phyloP scores from a whole-genome alignment of 371 early-diverging fungal species.

The Lichtheimia ornata region DNA sequence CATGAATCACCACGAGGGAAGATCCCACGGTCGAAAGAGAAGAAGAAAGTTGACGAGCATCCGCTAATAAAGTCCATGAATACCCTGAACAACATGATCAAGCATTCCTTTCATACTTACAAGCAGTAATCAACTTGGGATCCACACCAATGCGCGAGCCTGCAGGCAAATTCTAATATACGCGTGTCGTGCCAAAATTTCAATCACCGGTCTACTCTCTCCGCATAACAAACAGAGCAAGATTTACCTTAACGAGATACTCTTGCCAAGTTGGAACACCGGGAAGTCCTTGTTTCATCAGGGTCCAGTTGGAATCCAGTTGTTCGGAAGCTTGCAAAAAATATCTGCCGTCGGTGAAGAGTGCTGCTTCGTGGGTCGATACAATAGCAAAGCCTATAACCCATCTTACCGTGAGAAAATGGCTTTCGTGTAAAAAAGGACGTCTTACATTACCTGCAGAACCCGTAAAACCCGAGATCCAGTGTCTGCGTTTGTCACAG shows the following conservation, averaged over 20 bases:
- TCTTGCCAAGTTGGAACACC: conserved; percentile 90
- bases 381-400: conserved; percentile 76
- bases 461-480: conserved; percentile 98
- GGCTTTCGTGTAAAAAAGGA: not conserved
- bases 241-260: conserved; percentile 67
- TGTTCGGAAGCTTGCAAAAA: conserved; percentile 96
- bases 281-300: conserved; percentile 90
- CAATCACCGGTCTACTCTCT: no score
- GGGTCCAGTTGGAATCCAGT: conserved; percentile 86
- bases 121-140: conserved; percentile 73
- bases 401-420: not conserved
- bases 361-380: conserved; percentile 66
- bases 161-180: conserved; percentile 57
- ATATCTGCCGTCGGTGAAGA: conserved; percentile 99
- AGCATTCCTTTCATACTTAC: conserved; percentile 28
- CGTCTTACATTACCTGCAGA: conserved; percentile 75
- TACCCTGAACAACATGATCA: not conserved
- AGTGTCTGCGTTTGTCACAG: conserved; percentile 90
- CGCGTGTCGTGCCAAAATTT: no score
- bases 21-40: conserved; percentile 57
- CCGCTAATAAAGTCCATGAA: conserved; percentile 34
- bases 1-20: conserved; percentile 52
- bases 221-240: not conserved
- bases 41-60: conserved; percentile 57
- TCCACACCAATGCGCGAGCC: conserved; percentile 85